Conservation (phyloP, 1,139 yeast species). For the Arxiozyma bovina region DNA sequence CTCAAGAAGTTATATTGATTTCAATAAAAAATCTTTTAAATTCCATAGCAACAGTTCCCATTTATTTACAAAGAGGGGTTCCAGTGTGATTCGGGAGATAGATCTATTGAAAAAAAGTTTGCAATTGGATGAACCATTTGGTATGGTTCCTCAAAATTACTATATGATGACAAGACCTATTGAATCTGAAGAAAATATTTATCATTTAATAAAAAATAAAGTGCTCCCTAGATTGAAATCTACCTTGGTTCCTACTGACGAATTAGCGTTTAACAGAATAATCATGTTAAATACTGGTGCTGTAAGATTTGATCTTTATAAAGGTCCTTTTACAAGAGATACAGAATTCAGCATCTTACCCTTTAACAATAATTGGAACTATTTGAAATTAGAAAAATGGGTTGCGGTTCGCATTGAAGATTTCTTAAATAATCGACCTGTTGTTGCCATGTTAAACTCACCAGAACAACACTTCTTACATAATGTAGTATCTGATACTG, state of each 20-base stretch:
- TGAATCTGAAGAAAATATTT: slow-evolving; percentile 51
- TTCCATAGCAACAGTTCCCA: slow-evolving; percentile 41
- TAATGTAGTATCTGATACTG: background rate
- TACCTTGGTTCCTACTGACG: background rate
- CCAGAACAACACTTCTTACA: slow-evolving; percentile 9
- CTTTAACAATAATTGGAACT: slow-evolving; percentile 67
- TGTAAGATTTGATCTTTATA: slow-evolving; percentile 75
- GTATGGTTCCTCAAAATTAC: slow-evolving; percentile 58
- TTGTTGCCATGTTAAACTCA: slow-evolving; percentile 15
- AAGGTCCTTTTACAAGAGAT: slow-evolving; percentile 77
- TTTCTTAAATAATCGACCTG: slow-evolving; percentile 25
- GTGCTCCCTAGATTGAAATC: slow-evolving; percentile 49
- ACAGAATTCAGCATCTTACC: slow-evolving; percentile 82
- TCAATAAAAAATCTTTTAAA: slow-evolving; percentile 59
- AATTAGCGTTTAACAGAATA: slow-evolving; percentile 39
- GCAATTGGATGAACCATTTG: slow-evolving; percentile 48
- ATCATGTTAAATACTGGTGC: slow-evolving; percentile 82
- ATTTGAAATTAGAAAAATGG: slow-evolving; percentile 26
- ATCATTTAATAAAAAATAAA: slow-evolving; percentile 47
- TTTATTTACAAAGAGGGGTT: slow-evolving; percentile 35
- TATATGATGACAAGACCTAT: slow-evolving; percentile 64
- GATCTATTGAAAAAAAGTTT: slow-evolving; percentile 40
- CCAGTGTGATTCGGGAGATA: slow-evolving; percentile 40
- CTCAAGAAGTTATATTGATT: slow-evolving; percentile 69
- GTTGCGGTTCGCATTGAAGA: slow-evolving; percentile 27